Conservation (phyloP, 2,329 filamentous ascomycete genomes). For the Pseudocercospora eumusae region DNA sequence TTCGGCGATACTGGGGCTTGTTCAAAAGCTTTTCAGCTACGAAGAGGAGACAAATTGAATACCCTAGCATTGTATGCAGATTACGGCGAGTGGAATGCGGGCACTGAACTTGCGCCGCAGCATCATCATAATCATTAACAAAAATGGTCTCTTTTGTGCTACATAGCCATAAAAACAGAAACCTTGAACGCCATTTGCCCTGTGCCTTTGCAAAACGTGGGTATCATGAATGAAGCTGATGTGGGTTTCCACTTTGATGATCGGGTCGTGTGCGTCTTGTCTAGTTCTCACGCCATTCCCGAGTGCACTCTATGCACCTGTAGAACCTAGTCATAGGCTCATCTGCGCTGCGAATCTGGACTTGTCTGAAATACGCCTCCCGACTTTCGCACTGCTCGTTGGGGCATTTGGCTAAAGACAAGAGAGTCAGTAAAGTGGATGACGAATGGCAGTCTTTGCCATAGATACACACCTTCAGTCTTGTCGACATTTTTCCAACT, state of each 20-base stretch:
- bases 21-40: neutral
- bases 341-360: constrained; percentile 96
- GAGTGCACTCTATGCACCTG: constrained; percentile 57
- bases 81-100: constrained; percentile 5
- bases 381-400: constrained; percentile 76
- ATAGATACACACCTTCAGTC: constrained; percentile 57
- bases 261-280: neutral
- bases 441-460: neutral
- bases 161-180: neutral
- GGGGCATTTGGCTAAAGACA: constrained; percentile 71
- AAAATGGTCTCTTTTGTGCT: constrained; percentile 1
- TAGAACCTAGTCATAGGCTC: constrained; percentile 98
- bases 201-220: neutral
- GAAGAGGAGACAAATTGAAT: neutral
- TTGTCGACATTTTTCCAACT: constrained; percentile 92
- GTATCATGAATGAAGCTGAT: constrained; percentile 6
- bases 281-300: constrained; percentile 49
- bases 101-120: constrained; percentile 2
- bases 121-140: constrained; percentile 2
- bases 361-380: constrained; percentile 90
- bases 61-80: constrained; percentile 2
- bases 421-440: constrained; percentile 2
- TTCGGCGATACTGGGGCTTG: neutral
- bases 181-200: neutral
- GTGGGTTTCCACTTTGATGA: no score